Evolutionary conservation across 2,329 filamentous ascomycete species (phyloP), one percentile per base, ranked within the genome.

Genomic region (Ophiocordyceps camponoti-leonardi): DNA sequence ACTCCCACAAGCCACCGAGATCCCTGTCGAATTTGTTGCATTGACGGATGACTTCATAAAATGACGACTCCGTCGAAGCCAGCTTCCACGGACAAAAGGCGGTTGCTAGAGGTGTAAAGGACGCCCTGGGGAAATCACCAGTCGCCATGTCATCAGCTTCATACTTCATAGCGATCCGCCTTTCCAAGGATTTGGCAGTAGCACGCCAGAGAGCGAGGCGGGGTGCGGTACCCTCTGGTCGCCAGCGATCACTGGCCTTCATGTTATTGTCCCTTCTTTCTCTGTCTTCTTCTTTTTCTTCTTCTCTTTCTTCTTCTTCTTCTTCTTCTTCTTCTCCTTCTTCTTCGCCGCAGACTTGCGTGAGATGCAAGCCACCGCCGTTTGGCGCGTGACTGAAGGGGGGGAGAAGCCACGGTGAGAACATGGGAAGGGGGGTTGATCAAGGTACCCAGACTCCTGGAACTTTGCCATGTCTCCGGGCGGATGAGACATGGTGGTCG

Each of bases 11-110:
- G n/a, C 28, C 40, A 10, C 42, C 42, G n/a, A 48, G 31, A 14
- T 52, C 28, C 20, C 48, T 48, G n/a, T 56, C 48, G 23, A 56
- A 52, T 42, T 58, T 57, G 49, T 58, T 58, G 52, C 53, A 54
- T 23, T 46, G 49, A 13, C 47, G 33, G 20, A 58, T 47, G 18
- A 57, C 55, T 23, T 53, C 43, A 31, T 46, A 44, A 14, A 56
- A 55, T 6, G 48, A 51, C 3, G 47, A 40, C 47, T 43, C 47
- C 23, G 23, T 26, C 3, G 47, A 41, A 18, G 23, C 16, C 19
- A 48, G 10, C 8, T 41, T 33, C 47, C 49, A 52, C 2, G 45
- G 13, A 30, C 46, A 47, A 31, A 52, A 46, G 6, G 30, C n/a
- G 28, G 35, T 19, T 2, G 41, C 40, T 23, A 30, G 14, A 18